phyloP scores from a whole-genome alignment of 139 green algal species.

The Picochlorum sp. region DNA sequence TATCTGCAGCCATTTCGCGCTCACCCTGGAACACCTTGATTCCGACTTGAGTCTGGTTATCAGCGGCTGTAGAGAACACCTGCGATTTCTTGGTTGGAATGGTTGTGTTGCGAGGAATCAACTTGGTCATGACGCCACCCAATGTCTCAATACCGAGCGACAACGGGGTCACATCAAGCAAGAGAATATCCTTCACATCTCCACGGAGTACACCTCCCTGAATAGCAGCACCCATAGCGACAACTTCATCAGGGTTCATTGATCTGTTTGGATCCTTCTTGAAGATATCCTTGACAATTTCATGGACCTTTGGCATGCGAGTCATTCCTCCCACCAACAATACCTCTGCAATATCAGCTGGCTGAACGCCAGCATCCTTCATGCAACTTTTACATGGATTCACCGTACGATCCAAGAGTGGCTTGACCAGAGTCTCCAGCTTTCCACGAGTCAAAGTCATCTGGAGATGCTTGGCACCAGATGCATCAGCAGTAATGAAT shows the following conservation, averaged over 20 bases:
- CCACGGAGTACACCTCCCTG: constrained; percentile 91
- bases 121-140: constrained; percentile 96
- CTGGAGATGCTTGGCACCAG: constrained; percentile 41
- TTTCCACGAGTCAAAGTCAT: constrained; percentile 53
- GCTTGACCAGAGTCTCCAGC: constrained; percentile 75
- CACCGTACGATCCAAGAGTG: constrained; percentile 87
- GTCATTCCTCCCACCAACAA: constrained; percentile 97
- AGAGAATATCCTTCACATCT: constrained; percentile 95
- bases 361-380: constrained; percentile 72
- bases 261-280: constrained; percentile 74
- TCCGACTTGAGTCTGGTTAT: constrained; percentile 96
- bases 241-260: constrained; percentile 98
- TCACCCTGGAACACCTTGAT: constrained; percentile 99
- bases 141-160: constrained; percentile 98
- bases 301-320: constrained; percentile 91
- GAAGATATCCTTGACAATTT: constrained; percentile 90
- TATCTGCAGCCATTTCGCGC: constrained; percentile 98
- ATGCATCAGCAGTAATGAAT: constrained; percentile 97
- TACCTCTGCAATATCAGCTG: constrained; percentile 92
- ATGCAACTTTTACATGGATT: constrained; percentile 86
- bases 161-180: constrained; percentile 97
- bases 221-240: constrained; percentile 95
- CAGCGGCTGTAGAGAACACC: constrained; percentile 90
- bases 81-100: constrained; percentile 98
- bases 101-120: constrained; percentile 98